Evolutionary conservation across 1,284 basidiomycete species (phyloP), one percentile per base, ranked within the genome.

Genomic region (Gymnopus androsaceus): DNA sequence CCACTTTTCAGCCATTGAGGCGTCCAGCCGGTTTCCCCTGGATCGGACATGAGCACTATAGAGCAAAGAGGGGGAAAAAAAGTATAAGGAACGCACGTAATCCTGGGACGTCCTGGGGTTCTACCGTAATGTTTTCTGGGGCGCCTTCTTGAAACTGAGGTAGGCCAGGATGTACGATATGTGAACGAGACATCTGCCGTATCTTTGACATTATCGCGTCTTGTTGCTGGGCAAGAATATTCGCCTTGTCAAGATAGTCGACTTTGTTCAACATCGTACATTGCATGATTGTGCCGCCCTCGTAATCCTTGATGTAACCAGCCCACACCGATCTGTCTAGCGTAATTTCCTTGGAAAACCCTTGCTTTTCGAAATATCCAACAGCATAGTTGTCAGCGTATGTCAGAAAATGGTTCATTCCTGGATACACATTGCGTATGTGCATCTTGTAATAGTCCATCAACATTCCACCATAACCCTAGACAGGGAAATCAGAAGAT

Each of bases 291-390:
- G 97, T 99, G n/a, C 95, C 96, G 46, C 97, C 97, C 70, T 99
- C 97, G 72, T 99, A 99, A 71, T 99, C 97, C 72, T 99, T 99
- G 85, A 99, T 99, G 72, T 99, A 99, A 1, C 96, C 97, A 1
- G 96, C 95, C 97, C 97, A 99, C 3, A 91, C 80, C 2, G 92
- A 87, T 37, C 95, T 85, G 57, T 92, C 89, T 17, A 97, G 83
- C 0, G 88, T 90, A 63, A 99, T 97, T 62, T 99, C 95, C 72
- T 98, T 99, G 1, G 94, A 93, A 74, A 99, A 99, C 0, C 96
- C 95, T 74, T 98, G 96, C 72, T 99, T 99, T 70, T 95, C 95
- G 77, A 99, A 99, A 74, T 98, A 99, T 5, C 97, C 97, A 51
- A 99, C 95, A 8, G 96, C 95, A 70, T 95, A 99, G 71, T 99